Evolutionary conservation across 2,329 filamentous ascomycete genomes (phyloP).

Genomic region (Xylariales sp.): DNA sequence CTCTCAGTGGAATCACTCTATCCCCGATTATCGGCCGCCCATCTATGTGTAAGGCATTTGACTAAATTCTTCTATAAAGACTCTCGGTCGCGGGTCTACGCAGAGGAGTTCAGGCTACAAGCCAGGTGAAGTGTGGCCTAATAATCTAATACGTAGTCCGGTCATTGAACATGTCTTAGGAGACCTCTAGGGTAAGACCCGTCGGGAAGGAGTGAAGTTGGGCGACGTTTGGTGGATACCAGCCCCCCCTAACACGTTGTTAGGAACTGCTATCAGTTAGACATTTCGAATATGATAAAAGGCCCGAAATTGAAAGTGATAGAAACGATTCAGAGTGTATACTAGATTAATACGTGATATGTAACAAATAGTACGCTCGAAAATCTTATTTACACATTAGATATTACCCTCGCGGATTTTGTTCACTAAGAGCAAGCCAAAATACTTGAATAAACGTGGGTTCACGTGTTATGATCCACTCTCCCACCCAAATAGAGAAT

Average conservation of each 20-base stretch:
- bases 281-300: not conserved
- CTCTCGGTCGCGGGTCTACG: not conserved
- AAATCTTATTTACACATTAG: slow-evolving; percentile 16
- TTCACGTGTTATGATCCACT: slow-evolving; percentile 43
- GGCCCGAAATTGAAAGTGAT: not conserved
- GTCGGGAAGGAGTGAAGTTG: not conserved
- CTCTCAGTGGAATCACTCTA: too few species aligned
- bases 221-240: not conserved
- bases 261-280: not conserved
- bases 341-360: not conserved
- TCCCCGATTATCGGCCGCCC: not conserved
- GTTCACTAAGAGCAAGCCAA: not conserved
- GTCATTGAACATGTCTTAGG: too few species aligned
- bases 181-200: not conserved
- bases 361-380: slow-evolving; percentile 7
- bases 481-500: slow-evolving; percentile 67
- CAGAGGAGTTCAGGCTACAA: too few species aligned
- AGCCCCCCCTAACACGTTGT: not conserved
- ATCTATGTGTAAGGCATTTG: too few species aligned
- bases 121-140: not conserved
- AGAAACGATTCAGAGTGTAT: not conserved
- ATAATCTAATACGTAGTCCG: not conserved
- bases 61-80: not conserved
- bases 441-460: not conserved
- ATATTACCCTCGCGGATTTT: not conserved